Base-by-base conservation (phyloP, 2,329 filamentous ascomycete species). In the Pseudogymnoascus sp. region DNA sequence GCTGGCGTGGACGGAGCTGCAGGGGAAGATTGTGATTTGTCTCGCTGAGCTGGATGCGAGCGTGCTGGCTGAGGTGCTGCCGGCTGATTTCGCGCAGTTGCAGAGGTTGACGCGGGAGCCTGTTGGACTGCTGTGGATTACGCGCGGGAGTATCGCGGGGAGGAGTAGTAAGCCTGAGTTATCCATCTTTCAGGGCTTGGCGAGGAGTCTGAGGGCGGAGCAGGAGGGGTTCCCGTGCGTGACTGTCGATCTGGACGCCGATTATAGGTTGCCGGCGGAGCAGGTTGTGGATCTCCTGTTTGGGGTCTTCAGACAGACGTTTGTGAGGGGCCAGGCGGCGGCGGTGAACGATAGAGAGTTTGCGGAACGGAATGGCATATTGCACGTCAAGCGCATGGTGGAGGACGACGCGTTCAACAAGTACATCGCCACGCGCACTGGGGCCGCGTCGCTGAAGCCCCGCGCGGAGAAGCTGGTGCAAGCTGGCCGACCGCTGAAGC, bases 221-320 rank as follows among this genome's bases (percentile, higher is more conserved):
- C 31, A 38, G 11, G 23, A 61, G 23, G 31, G 11, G 19, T 31
- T 63, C 26, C 69, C 66, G 36, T 69, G 71, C 26, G 72, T 60
- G 1, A 71, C 69, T 8, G 7, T 71, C 2, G 70, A 72, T 64
- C 57, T 69, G 19, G 64, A 61, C 2, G 53, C 63, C 0, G 64
- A 65, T 13, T 64, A 64, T 26, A 73, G 75, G 21, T 78, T 77
- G 72, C 4, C 74, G 73, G 19, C 75, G 77, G 63, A 61, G 13
- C 61, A 53, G 3, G 62, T 64, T 9, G 67, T 66, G 3, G 60
- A 65, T 10, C 65, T 57, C 17, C 65, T 69, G 11, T 13, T 67
- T 3, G 62, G 66, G 9, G 62, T 71, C 9, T 65, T 72, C 35
- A 64, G 67, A 47, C 59, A 28, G 2, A 61, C 62, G 3, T 71